Conservation (phyloP, 2,329 filamentous ascomycete species). For the Colletotrichum lindemuthianum region DNA sequence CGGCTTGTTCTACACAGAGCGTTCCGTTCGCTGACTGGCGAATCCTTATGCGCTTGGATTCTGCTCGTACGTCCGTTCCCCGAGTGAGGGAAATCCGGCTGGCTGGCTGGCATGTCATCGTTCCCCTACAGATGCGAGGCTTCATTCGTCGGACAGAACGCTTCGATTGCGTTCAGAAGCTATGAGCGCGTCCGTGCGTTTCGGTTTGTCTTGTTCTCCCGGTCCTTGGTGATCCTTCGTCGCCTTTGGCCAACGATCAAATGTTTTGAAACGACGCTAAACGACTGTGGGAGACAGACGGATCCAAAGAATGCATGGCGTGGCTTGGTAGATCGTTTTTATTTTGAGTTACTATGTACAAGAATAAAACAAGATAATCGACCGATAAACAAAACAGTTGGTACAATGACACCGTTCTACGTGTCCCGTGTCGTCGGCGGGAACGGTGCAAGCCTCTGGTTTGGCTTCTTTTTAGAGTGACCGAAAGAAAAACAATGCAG, state of each 20-base stretch:
- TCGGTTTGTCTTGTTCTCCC: too few relatives aligned
- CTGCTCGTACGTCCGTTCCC: too few relatives aligned
- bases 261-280: neutral
- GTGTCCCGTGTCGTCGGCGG: conserved; percentile 20
- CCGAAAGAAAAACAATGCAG: neutral
- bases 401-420: conserved; percentile 35
- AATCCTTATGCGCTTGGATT: too few relatives aligned
- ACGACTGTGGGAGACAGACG: neutral
- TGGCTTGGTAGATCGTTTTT: conserved; percentile 15
- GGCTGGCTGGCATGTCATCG: too few relatives aligned
- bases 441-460: conserved; percentile 14
- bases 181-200: too few relatives aligned
- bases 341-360: conserved; percentile 12
- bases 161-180: too few relatives aligned
- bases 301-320: neutral
- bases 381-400: conserved; percentile 1
- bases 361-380: conserved; percentile 10
- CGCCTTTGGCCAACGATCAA: neutral
- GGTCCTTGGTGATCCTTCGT: too few relatives aligned
- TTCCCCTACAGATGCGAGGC: too few relatives aligned
- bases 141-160: too few relatives aligned
- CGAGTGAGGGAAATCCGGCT: too few relatives aligned
- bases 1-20: too few relatives aligned
- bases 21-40: too few relatives aligned
- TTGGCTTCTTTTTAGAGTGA: conserved; percentile 9